Conservation (phyloP, 257 asterid genomes). For the Avicennia marina region DNA sequence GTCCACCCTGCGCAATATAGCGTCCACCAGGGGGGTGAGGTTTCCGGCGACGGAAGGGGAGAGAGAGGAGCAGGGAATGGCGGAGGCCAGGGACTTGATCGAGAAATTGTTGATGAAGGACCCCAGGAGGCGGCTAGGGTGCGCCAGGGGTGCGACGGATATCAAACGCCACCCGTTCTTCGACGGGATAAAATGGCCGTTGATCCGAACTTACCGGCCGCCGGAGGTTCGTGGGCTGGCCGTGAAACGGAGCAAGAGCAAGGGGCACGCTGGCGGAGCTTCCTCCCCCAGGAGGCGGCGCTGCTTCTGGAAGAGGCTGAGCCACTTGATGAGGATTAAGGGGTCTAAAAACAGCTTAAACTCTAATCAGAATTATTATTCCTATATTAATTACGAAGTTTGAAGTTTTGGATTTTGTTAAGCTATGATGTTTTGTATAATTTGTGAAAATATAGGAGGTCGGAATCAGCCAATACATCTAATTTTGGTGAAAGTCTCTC, state of each 20-base stretch:
- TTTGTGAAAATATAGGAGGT: constrained; percentile 1
- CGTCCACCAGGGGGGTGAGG: constrained; percentile 57
- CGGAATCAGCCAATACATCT: not conserved
- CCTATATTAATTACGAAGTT: constrained; percentile 29
- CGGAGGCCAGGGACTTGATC: constrained; percentile 60
- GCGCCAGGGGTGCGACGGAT: constrained; percentile 83
- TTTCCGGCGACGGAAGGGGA: constrained; percentile 32
- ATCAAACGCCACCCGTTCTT: constrained; percentile 91
- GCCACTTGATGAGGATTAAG: constrained; percentile 47
- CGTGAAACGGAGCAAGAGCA: constrained; percentile 56
- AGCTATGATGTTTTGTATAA: not conserved
- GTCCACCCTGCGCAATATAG: constrained; percentile 85
- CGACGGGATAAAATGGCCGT: constrained; percentile 84
- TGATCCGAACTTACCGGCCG: constrained; percentile 67
- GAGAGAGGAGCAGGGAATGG: constrained; percentile 42
- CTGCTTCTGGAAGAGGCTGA: constrained; percentile 62
- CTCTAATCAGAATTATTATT: constrained; percentile 60
- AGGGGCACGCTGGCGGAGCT: constrained; percentile 33
- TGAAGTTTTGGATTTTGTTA: constrained; percentile 6
- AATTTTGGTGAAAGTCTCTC: constrained; percentile 5
- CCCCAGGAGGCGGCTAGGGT: constrained; percentile 72
- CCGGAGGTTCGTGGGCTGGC: constrained; percentile 80
- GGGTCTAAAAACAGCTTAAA: constrained; percentile 49
- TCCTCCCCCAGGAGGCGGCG: constrained; percentile 62
- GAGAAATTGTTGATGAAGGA: constrained; percentile 74